Base-by-base conservation (phyloP, 1,284 basidiomycete species). In the Rhodotorula sp. region DNA sequence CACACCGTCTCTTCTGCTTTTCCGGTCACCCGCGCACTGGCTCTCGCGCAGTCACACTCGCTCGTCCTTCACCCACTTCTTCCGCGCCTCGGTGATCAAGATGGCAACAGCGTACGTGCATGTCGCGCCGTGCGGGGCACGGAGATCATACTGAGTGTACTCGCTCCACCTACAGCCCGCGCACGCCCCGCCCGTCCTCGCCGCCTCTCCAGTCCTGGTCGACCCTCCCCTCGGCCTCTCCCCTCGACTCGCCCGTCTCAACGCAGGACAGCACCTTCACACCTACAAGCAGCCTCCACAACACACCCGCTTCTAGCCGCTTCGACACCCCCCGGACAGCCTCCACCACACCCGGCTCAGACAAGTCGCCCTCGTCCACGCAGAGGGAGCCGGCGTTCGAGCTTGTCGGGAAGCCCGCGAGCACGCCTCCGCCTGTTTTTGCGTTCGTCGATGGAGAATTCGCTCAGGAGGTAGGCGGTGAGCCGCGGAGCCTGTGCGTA, bases 401-500 rank as follows among this genome's bases (percentile, higher is more conserved):
- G n/a, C 50, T n/a, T 13, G n/a, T 29, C 22, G 50, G n/a, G 13
- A 6, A n/a, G 12, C n/a, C n/a, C 1, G 10, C 50, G 1, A 6
- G 13, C 13, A 9, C n/a, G 1, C n/a, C 50, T 2, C 50, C 50
- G 15, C 27, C 15, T 13, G 50, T 27, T 2, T 51, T 29, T 8
- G 27, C 10, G 22, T 15, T 29, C n/a, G n/a, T 51, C n/a, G 50
- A 51, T 3, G 15, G 12, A 13, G 15, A n/a, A 12, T 51, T 29
- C n/a, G 1, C 13, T 13, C 3, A 2, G 0, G 50, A 51, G n/a
- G 17, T n/a, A 3, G 50, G 50, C 1, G 3, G 6, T 6, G 22
- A 17, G 1, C 10, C 32, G 9, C 34, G 69, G 17, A 70, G 48
- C 48, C 66, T 66, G 69, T 70, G 54, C 29, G 69, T 57, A 12